Base-by-base conservation (phyloP, 345 rosid genomes). In the Eucalyptus paniculata region DNA sequence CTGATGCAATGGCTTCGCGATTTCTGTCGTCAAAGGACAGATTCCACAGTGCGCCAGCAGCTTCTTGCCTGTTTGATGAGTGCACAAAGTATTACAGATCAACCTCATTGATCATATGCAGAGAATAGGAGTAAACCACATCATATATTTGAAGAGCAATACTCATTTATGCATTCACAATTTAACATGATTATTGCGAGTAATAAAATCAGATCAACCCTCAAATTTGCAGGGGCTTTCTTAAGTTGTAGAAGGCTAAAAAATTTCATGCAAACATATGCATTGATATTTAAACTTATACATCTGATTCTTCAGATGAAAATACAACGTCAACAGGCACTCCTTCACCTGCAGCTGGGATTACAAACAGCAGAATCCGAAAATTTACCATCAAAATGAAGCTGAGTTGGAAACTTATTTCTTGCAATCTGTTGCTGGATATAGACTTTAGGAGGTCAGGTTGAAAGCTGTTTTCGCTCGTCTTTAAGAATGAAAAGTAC, bases 11-110 rank as follows among this genome's bases (percentile, higher is more conserved):
- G 50, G 97, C 96, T 94, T 96, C 98, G 65, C 97, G 94, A 91
- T 96, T 96, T 94, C 94, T 92, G 90, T 95, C 97, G 77, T 95
- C 97, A 50, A 96, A 95, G 32, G 98, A 96, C 87, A 96, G 90
- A 92, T 95, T 95, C 98, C 98, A 95, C 69, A 96, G 89, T 26
- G 98, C 98, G 86, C 98, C 98, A 87, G 98, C 97, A 91, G 97
- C 97, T 94, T 95, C 98, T 89, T 96, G 98, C 93, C 95, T 95
- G 93, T 92, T 89, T 77, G 87, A 90, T 37, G 32, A 54, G 69
- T 28, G 60, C 67, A 37, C 47, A 87, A 21, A 87, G 42, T 54
- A 51, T 21, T 21, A 40, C 65, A 51, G 88, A 87, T 87, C 60
- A 54, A 77, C 85, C 17, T 77, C 47, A 12, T 77, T 23, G 47